Conservation (phyloP, 306 rosid species). For the Prunus campanulata region DNA sequence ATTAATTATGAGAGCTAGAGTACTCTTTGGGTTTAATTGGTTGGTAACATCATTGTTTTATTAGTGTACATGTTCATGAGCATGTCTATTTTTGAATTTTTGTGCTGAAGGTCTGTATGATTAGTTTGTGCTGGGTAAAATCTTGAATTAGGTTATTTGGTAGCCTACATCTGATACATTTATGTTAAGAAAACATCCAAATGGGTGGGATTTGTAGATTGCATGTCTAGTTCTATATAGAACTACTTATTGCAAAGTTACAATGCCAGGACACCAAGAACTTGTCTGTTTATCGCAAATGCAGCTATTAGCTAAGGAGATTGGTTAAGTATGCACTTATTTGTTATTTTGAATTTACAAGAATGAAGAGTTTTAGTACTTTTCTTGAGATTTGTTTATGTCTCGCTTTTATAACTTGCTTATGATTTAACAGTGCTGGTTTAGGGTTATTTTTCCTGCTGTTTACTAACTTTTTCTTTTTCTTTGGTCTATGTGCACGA, state of each 20-base stretch:
- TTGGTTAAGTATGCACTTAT: not conserved
- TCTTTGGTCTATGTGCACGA: conserved; percentile 17
- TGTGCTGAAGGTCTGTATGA: not conserved
- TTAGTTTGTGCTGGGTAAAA: not conserved
- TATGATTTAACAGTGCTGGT: not conserved
- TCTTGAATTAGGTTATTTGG: not conserved
- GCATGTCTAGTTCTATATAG: not conserved
- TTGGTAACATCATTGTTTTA: not conserved
- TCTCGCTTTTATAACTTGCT: not conserved
- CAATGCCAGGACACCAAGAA: not conserved
- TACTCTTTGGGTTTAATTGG: not conserved
- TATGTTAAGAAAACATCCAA: not conserved
- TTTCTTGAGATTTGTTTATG: not conserved
- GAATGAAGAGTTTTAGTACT: not conserved
- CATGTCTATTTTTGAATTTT: not conserved
- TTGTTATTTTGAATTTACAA: not conserved
- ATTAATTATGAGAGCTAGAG: not conserved
- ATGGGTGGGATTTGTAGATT: not conserved
- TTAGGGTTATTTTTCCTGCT: conserved; percentile 8
- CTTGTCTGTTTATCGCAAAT: not conserved
- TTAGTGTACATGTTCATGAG: not conserved
- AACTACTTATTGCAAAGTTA: not conserved
- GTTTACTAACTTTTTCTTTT: conserved; percentile 40
- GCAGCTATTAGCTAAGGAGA: not conserved
- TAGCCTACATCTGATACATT: not conserved